These are phyloP conservation scores for Arthroderma uncinatum DNA, from an alignment of 2,329 filamentous ascomycete species.

Conservation along the genomic window DNA sequence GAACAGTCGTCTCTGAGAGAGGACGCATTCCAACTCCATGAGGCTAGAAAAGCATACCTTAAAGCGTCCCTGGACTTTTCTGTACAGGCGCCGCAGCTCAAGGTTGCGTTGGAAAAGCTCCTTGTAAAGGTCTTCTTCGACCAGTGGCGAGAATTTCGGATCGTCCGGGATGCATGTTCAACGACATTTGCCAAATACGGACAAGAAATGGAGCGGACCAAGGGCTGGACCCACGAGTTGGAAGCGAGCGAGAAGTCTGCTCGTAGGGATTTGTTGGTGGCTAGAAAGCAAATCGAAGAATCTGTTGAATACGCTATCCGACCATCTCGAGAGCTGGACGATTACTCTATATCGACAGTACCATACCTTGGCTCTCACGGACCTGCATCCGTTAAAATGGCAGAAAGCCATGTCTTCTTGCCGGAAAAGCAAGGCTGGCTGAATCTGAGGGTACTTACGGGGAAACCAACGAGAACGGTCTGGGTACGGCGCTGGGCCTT, in stretches of 20 bases:
- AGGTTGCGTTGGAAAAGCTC: conserved; percentile 72
- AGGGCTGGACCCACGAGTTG: conserved; percentile 90
- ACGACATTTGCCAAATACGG: conserved; percentile 55
- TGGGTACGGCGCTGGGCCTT: conserved; percentile 96
- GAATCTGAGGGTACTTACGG: conserved; percentile 66
- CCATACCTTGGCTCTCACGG: conserved; percentile 66
- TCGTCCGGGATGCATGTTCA: conserved; percentile 53
- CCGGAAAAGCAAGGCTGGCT: conserved; percentile 91
- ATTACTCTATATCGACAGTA: conserved; percentile 82
- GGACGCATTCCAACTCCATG: conserved; percentile 91
- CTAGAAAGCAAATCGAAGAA: conserved; percentile 73
- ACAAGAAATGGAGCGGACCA: conserved; percentile 78
- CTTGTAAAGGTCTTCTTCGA: conserved; percentile 76
- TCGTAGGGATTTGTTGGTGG: conserved; percentile 65
- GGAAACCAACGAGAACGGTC: conserved; percentile 77
- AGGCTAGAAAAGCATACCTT: conserved; percentile 79
- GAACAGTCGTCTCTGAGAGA: conserved; percentile 83
- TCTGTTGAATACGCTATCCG: conserved; percentile 57
- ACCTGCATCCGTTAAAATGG: conserved; percentile 51
- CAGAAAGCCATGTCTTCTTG: conserved; percentile 32
- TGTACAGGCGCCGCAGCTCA: conserved; percentile 72
- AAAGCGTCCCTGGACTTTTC: conserved; percentile 92
- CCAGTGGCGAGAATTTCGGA: conserved; percentile 76
- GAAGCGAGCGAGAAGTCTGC: conserved; percentile 77
- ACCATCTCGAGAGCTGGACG: conserved; percentile 83